Percentiles rank a stretch among this genome's conserved stretches.
Evolutionary conservation across 2,329 filamentous ascomycete genomes (phyloP).

Genomic region (Aspergillus pseudoglaucus): DNA sequence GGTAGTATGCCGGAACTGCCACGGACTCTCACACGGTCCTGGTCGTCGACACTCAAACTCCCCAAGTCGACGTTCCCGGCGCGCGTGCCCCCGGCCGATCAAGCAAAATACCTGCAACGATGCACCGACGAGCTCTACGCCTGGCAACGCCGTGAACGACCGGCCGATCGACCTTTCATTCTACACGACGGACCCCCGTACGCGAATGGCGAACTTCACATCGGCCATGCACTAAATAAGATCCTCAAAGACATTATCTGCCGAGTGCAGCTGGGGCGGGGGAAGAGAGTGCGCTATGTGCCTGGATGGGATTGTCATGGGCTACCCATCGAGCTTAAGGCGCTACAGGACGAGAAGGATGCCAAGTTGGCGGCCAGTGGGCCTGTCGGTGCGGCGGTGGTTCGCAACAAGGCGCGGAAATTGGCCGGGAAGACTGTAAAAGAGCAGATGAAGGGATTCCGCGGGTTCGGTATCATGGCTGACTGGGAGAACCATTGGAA

Average conservation of each 20-base stretch:
- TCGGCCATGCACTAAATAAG: conserved; percentile 95
- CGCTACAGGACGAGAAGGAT: conserved; percentile 56
- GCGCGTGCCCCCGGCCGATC: conserved; percentile 40
- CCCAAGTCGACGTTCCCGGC: conserved; percentile 66
- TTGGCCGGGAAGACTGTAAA: conserved; percentile 52
- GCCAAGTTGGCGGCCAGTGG: conserved; percentile 14
- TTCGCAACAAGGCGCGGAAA: conserved; percentile 49
- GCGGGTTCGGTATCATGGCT: conserved; percentile 57
- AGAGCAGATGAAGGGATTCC: conserved; percentile 54
- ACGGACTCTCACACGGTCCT: conserved; percentile 44
- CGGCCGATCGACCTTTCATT: conserved; percentile 58
- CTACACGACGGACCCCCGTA: conserved; percentile 96
- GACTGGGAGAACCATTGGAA: conserved; percentile 58
- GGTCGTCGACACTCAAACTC: conserved; percentile 68
- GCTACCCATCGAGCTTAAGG: conserved; percentile 93
- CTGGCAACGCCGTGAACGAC: conserved; percentile 64
- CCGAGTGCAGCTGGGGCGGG: conserved; percentile 71
- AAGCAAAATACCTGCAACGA: conserved; percentile 58
- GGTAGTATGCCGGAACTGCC: conserved; percentile 34
- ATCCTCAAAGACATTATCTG: conserved; percentile 91
- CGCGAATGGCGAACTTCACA: conserved; percentile 84
- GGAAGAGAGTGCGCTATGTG: conserved; percentile 69
- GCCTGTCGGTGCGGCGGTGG: conserved; percentile 38
- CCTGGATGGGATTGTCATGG: conserved; percentile 99
- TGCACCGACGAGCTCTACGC: conserved; percentile 83